Evolutionary conservation across 1,284 basidiomycete species (phyloP).

Genomic region (Apiotrichum veenhuisii): DNA sequence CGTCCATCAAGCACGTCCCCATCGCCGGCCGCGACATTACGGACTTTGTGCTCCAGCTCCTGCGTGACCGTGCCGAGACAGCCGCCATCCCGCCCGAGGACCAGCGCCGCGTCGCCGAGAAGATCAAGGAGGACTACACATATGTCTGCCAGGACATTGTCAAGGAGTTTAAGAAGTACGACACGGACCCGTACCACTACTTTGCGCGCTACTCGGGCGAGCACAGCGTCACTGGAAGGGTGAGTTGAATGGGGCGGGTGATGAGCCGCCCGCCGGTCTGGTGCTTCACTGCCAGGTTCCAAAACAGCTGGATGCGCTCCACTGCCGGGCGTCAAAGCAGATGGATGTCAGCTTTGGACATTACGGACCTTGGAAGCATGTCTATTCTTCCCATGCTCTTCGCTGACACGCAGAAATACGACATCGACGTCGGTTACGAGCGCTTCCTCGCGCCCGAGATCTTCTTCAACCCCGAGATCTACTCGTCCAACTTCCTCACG

Average conservation of each 20-base stretch:
- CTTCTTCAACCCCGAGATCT: slow-evolving; percentile 99
- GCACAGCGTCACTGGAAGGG: slow-evolving; percentile 85
- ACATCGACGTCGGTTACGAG: slow-evolving; percentile 93
- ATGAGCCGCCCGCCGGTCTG: neutral
- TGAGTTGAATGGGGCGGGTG: slow-evolving; percentile 49
- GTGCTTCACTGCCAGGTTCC: too few species aligned
- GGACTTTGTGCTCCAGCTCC: slow-evolving; percentile 92
- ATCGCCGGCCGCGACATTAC: slow-evolving; percentile 97
- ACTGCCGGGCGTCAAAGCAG: too few species aligned
- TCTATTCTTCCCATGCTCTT: too few species aligned
- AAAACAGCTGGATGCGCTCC: too few species aligned
- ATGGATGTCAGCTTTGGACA: too few species aligned
- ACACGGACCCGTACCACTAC: slow-evolving; percentile 92
- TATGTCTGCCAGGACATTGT: slow-evolving; percentile 99
- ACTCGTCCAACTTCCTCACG: slow-evolving; percentile 95
- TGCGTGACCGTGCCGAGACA: slow-evolving; percentile 94
- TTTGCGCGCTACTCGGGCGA: slow-evolving; percentile 93
- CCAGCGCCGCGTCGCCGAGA: slow-evolving; percentile 83
- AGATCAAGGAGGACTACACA: slow-evolving; percentile 97
- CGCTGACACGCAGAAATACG: slow-evolving; percentile 64
- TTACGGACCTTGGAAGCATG: too few species aligned
- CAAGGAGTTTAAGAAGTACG: slow-evolving; percentile 97
- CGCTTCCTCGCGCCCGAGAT: slow-evolving; percentile 98
- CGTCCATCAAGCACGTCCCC: slow-evolving; percentile 98
- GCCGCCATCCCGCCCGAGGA: slow-evolving; percentile 91